Percentiles rank a stretch among this genome's conserved stretches.
These are phyloP conservation scores for Pittosporum tobira DNA, from an alignment of 129 eudicot genomes.

Conservation along the genomic window DNA sequence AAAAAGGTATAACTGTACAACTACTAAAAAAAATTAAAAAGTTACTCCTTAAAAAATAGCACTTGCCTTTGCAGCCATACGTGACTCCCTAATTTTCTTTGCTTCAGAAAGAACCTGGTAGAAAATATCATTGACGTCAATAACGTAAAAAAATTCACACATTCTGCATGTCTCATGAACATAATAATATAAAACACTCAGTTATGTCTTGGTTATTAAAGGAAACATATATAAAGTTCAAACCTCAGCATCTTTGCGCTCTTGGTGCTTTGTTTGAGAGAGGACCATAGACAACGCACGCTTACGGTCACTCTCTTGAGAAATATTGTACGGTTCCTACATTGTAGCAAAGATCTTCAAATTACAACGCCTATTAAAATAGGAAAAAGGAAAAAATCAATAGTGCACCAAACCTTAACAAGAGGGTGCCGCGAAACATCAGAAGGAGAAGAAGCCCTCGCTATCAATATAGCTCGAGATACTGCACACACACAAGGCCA, in stretches of 20 bases:
- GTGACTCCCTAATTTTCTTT: constrained; percentile 71
- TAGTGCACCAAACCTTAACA: constrained; percentile 44
- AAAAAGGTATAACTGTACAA: too few species aligned
- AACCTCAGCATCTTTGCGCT: constrained; percentile 93
- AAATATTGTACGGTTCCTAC: constrained; percentile 74
- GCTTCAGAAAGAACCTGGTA: constrained; percentile 85
- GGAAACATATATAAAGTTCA: constrained; percentile 3
- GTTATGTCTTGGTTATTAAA: neutral
- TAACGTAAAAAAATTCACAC: neutral
- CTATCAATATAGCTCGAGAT: constrained; percentile 57
- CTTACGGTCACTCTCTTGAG: constrained; percentile 87
- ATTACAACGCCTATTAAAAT: neutral
- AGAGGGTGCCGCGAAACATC: constrained; percentile 77
- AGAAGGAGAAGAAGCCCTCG: constrained; percentile 80
- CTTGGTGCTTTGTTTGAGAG: constrained; percentile 94
- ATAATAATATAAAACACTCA: neutral
- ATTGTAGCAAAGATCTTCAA: neutral
- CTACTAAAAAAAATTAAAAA: neutral
- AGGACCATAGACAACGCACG: constrained; percentile 83
- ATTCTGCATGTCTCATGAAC: constrained; percentile 5
- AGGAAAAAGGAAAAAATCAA: neutral
- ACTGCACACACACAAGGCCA: constrained; percentile 29
- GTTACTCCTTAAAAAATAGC: neutral
- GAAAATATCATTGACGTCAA: constrained; percentile 1
- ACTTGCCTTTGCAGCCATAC: constrained; percentile 78